phyloP scores from a whole-genome alignment of 805 yeast genomes.

The Grigorovia yakushimaensis region DNA sequence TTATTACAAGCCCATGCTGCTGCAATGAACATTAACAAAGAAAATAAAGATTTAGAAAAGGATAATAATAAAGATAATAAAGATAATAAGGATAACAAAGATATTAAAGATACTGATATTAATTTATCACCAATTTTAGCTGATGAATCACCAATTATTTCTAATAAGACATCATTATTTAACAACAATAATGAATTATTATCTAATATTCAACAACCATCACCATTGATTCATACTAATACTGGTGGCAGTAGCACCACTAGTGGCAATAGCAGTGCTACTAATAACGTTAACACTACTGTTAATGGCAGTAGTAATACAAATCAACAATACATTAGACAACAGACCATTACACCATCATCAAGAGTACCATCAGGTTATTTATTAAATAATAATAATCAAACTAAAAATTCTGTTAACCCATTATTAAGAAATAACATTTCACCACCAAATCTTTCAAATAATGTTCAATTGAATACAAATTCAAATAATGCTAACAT shows the following conservation, averaged over 20 bases:
- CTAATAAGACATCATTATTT: background rate
- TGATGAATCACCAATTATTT: background rate
- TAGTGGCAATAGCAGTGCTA: slow-evolving; percentile 7
- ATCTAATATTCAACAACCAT: slow-evolving; percentile 2
- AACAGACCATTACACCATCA: slow-evolving; percentile 23
- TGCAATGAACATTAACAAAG: slow-evolving; percentile 13
- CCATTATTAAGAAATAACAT: slow-evolving; percentile 25
- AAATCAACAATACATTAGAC: slow-evolving; percentile 20
- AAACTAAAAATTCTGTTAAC: slow-evolving; percentile 18
- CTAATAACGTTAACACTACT: slow-evolving; percentile 9
- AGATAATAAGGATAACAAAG: slow-evolving; percentile 11
- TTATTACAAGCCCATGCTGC: slow-evolving; percentile 29
- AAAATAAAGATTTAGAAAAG: slow-evolving; percentile 10
- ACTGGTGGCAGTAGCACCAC: slow-evolving; percentile 3
- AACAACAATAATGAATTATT: background rate
- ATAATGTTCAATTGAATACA: slow-evolving; percentile 14
- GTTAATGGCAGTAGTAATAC: no score
- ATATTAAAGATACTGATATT: slow-evolving; percentile 13
- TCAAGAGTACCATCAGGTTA: slow-evolving; percentile 30
- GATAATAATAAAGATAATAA: slow-evolving; percentile 6
- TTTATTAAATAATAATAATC: slow-evolving; percentile 14
- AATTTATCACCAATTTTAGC: slow-evolving; percentile 1
- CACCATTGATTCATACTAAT: background rate
- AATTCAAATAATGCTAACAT: slow-evolving; percentile 13
- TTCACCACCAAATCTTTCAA: slow-evolving; percentile 15